Base-by-base conservation (phyloP, 768 basidiomycete genomes). In the Suillus subaureus region DNA sequence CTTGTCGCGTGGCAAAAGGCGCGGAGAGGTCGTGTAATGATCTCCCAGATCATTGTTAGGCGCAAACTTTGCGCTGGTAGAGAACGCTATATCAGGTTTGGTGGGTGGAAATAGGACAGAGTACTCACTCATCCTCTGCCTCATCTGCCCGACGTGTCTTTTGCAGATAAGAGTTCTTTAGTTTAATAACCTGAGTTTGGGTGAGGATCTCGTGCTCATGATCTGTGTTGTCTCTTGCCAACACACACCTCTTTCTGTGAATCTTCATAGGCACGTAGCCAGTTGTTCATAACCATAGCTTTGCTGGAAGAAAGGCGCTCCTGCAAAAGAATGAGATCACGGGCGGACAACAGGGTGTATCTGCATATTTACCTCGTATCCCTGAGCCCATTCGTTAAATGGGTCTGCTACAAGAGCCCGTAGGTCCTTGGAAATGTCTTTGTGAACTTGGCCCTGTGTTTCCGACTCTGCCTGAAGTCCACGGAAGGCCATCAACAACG, bases 91-190 rank as follows among this genome's bases (percentile, higher is more conserved):
- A 43, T 69, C 33, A 73, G 65, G 16, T 43, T 35, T 31, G 3
- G 40, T 12, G 8, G n/a, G 13, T n/a, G 15, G 42, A 33, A 51
- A 58, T 61, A 37, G 52, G 61, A 60, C 45, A 35, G 6, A 54
- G 18, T 11, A 82, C 94, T 72, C 77, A 97, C 96, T 97, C 95
- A 74, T 97, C 96, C 74, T 94, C 94, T 9, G 91, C 90, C 73
- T 97, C 96, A 70, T 97, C 96, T 18, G 96, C 95, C 47, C 86
- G 85, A 62, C 93, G 86, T 0, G 86, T 89, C 77, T 95, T 97
- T 39, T 83, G 77, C 13, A 93, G 75, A 73, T 97, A 97, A 62
- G 86, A 82, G 61, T 89, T 84, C 78, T 92, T 94, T 68, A 95
- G 78, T 77, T 90, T 90, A 51, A 81, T 74, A 6, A 83, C 80